phyloP scores from a whole-genome alignment of 2,329 filamentous ascomycete genomes.

The Calonectria montana region DNA sequence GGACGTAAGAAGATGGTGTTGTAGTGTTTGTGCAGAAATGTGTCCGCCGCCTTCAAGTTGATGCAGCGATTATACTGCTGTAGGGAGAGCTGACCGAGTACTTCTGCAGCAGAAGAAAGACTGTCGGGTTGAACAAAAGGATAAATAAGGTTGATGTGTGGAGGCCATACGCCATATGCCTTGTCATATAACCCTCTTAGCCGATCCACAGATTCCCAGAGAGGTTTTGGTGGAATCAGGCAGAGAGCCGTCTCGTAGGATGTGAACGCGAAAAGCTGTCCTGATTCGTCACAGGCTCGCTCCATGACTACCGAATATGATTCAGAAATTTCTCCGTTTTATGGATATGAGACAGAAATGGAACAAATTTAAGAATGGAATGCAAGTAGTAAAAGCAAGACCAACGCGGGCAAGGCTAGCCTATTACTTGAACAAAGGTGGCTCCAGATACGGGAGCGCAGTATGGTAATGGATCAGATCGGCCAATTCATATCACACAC shows the following conservation, averaged over 20 bases:
- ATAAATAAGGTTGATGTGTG: conserved; percentile 75
- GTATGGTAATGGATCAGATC: not conserved
- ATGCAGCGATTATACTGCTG: conserved; percentile 36
- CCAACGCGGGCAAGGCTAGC: too few relatives aligned
- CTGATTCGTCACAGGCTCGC: not conserved
- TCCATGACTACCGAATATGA: conserved; percentile 23
- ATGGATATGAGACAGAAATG: not conserved
- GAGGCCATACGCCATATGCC: conserved; percentile 70
- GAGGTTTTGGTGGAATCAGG: conserved; percentile 63
- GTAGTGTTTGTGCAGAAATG: conserved; percentile 61
- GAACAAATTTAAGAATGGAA: not conserved
- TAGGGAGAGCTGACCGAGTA: conserved; percentile 33
- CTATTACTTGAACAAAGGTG: not conserved
- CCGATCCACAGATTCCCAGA: conserved; percentile 62
- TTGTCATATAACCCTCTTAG: conserved; percentile 73
- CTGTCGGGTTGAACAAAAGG: conserved; percentile 67
- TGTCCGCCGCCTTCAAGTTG: conserved; percentile 54
- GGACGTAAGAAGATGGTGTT: conserved; percentile 61
- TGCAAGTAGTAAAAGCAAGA: not conserved
- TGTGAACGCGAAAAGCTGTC: conserved; percentile 22
- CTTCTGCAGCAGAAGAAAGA: conserved; percentile 56
- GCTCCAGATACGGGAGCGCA: too few relatives aligned
- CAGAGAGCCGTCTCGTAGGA: conserved; percentile 72
- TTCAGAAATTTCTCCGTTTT: not conserved
- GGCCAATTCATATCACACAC: not conserved